Base-by-base conservation (phyloP, 2,329 filamentous ascomycete genomes). In the Alternaria ventricosa region DNA sequence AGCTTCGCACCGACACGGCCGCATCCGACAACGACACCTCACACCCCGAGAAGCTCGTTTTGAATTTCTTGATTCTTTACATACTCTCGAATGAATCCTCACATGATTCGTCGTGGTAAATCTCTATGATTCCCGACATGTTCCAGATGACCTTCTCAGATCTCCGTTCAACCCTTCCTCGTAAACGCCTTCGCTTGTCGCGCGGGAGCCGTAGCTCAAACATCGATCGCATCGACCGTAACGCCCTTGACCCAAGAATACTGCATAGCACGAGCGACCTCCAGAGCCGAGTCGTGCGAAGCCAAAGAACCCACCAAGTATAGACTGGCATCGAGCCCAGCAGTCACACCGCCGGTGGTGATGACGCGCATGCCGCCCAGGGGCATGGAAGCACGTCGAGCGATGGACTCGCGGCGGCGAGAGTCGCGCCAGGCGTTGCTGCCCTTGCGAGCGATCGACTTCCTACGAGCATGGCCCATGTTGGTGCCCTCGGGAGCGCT, bases 261-360 rank as follows among this genome's bases (percentile, higher is more conserved):
- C 83, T 95, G 91, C 85, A 96, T 89, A 70, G 87, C 73, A 68
- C 90, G 87, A 75, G 91, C 90, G 69, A 92, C 89, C 82, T 95
- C 91, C 62, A 89, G 87, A 67, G 93, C 92, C 64, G 89, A 86
- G 57, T 92, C 91, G 75, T 93, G 89, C 64, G 89, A 91, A 54
- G 95, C 92, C 79, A 96, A 83, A 71, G 93, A 92, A 80, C 90
- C 92, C 80, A 96, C 90, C 78, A 97, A 86, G 84, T 97, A 96
- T 83, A 96, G 83, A 71, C 90, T 86, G 59, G 93, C 93, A 84
- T 97, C 93, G 59, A 96, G 84, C 78, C 93, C 93, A 81, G 91
- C 89, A 78, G 89, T 91, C 71, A 93, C 85, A 69, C 93, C 93
- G 70, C 92, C 92, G 69, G 88, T 87, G 68, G 93, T 97, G 75